phyloP scores from a whole-genome alignment of 192 early-diverging fungal species.

The Podila horticola region DNA sequence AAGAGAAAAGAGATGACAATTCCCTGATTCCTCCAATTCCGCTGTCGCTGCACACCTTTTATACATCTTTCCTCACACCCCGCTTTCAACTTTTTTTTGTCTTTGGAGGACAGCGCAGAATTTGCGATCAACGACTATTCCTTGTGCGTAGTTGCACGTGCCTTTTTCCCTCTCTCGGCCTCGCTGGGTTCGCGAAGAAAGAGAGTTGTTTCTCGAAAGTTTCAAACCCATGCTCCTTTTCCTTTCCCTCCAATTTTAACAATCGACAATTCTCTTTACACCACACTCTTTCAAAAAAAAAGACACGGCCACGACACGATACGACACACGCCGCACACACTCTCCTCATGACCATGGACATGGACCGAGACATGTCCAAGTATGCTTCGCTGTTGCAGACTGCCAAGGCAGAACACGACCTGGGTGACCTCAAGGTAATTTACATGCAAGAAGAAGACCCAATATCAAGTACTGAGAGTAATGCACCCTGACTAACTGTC shows the following conservation, averaged over 20 bases:
- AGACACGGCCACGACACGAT: neutral
- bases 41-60: neutral
- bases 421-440: conserved; percentile 30
- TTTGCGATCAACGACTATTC: too few relatives aligned
- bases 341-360: conserved; percentile 14
- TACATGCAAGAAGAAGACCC: too few relatives aligned
- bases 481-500: too few relatives aligned
- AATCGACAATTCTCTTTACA: neutral
- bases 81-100: neutral
- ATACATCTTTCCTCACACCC: conserved; percentile 5
- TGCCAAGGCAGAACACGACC: conserved; percentile 33
- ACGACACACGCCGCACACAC: neutral
- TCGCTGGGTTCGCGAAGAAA: neutral
- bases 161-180: too few relatives aligned
- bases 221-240: neutral
- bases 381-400: conserved; percentile 20
- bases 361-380: conserved; percentile 17
- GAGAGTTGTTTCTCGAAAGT: neutral
- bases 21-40: conserved; percentile 7
- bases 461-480: too few relatives aligned
- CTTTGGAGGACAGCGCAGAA: too few relatives aligned
- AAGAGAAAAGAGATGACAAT: conserved; percentile 27
- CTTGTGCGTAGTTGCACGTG: too few relatives aligned
- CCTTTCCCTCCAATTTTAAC: conserved; percentile 5
- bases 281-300: neutral